Evolutionary conservation across 176 grass and related monocot genomes (phyloP), one percentile per base, ranked within the genome.

Genomic region (Triticum timopheevii): DNA sequence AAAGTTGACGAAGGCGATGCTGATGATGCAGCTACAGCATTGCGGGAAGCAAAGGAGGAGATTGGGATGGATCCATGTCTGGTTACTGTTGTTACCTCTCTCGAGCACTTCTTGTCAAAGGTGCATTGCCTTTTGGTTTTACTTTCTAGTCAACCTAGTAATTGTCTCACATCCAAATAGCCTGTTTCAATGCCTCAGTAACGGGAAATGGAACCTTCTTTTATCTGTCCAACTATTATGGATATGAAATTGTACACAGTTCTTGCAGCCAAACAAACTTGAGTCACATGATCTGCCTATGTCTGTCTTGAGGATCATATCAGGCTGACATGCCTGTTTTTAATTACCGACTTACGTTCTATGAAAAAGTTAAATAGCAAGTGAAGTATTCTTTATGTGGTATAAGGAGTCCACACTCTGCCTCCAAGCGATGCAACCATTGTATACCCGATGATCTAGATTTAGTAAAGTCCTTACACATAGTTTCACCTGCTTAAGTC

Each of bases 21-120:
- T 5, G 85, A 91, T 27, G 89, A 91, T 69, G 76, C 58, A 28
- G 85, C 78, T 28, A 91, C 89, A 34, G 85, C 89, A 73, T 65
- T 76, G 81, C 78, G 89, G 39, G 89, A 91, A 69, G 89, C 89
- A 12, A 77, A 91, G 40, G 89, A 91, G 86, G 89, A 91, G 61
- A 91, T 91, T 36, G 89, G 89, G 49, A 69, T 91, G 45, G 85
- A 87, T 61, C 77, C 89, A 15, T 52, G 76, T 52, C 66, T 84
- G 24, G 69, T 91, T 15, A 91, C 85, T 38, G 76, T 91, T 8
- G 89, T 84, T 30, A 72, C 85, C 44, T 28, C 72, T 28, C 69
- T 91, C 4, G 85, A 91, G 61, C 85, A 86, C 27, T 91, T 87
- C 76, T 81, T 91, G 85, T 91, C 89, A 52, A 63, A 73, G 89